Conservation (phyloP, 176 grass and related monocot species). For the Themeda triandra region DNA sequence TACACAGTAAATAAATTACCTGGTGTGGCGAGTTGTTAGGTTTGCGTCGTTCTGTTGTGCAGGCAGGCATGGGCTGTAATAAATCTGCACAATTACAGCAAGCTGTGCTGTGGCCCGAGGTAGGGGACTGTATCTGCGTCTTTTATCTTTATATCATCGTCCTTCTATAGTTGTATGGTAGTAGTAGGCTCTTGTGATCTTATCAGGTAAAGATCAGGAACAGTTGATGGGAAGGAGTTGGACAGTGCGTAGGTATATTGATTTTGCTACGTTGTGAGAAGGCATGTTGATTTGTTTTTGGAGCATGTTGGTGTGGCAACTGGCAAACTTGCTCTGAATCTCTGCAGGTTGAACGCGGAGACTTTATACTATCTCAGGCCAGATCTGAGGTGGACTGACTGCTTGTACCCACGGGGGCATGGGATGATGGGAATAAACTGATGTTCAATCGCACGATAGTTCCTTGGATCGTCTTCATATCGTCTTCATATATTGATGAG, state of each 20-base stretch:
- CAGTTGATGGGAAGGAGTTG: slow-evolving; percentile 19
- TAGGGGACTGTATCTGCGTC: neutral
- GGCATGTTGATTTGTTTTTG: too few relatives aligned
- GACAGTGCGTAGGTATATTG: neutral
- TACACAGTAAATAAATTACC: neutral
- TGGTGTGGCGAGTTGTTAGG: neutral
- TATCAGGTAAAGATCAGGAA: neutral
- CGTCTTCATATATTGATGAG: neutral
- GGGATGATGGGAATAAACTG: neutral
- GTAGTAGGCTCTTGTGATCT: neutral
- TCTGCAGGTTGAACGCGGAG: neutral
- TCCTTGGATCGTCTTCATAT: slow-evolving; percentile 17
- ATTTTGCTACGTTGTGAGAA: slow-evolving; percentile 18
- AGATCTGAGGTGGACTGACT: slow-evolving; percentile 3
- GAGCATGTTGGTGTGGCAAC: neutral
- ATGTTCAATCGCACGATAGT: neutral
- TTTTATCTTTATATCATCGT: neutral
- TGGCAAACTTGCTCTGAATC: neutral
- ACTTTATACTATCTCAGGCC: neutral
- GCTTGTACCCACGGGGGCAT: neutral
- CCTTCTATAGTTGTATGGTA: too few relatives aligned
- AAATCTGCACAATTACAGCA: neutral
- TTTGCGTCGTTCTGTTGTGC: neutral
- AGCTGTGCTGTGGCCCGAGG: neutral
- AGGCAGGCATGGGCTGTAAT: neutral